phyloP scores from a whole-genome alignment of 2,329 filamentous ascomycete genomes.

The Fusarium avenaceum region DNA sequence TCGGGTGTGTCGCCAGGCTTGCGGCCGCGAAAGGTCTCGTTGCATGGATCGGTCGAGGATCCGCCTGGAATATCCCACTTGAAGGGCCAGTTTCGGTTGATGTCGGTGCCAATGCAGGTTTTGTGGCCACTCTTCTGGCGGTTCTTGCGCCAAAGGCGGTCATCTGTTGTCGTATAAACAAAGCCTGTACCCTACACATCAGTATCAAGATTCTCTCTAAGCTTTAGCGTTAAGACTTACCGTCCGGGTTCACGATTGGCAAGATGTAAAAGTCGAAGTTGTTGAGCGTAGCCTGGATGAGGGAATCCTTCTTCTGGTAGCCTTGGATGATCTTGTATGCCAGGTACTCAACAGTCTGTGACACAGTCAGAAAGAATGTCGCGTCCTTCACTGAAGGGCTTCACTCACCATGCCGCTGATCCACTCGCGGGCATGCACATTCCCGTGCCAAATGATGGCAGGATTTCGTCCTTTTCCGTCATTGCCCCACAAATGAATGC shows the following conservation, averaged over 20 bases:
- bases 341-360: conserved; percentile 44
- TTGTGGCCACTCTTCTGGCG: conserved; percentile 58
- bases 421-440: conserved; percentile 73
- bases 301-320: conserved; percentile 33
- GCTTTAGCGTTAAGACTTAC: conserved; percentile 47
- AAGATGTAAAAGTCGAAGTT: conserved; percentile 76
- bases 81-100: conserved; percentile 73
- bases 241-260: conserved; percentile 73
- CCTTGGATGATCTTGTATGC: conserved; percentile 41
- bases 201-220: rapidly evolving
- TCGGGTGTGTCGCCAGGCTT: conserved; percentile 63
- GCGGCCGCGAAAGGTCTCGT: conserved; percentile 62
- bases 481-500: conserved; percentile 68
- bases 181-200: conserved; percentile 59
- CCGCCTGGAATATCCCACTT: conserved; percentile 65
- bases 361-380: background rate
- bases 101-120: conserved; percentile 65
- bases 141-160: conserved; percentile 75
- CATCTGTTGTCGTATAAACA: conserved; percentile 56
- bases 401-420: conserved; percentile 64
- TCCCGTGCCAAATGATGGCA: conserved; percentile 69
- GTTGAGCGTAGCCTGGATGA: conserved; percentile 59
- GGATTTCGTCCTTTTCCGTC: conserved; percentile 61
- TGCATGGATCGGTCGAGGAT: conserved; percentile 65
- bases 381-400: rapidly evolving